A percentile compares a stretch with the other conserved stretches of the same genome.
Evolutionary conservation across 1,284 basidiomycete species (phyloP).

Genomic region (Trichosporon faecale): DNA sequence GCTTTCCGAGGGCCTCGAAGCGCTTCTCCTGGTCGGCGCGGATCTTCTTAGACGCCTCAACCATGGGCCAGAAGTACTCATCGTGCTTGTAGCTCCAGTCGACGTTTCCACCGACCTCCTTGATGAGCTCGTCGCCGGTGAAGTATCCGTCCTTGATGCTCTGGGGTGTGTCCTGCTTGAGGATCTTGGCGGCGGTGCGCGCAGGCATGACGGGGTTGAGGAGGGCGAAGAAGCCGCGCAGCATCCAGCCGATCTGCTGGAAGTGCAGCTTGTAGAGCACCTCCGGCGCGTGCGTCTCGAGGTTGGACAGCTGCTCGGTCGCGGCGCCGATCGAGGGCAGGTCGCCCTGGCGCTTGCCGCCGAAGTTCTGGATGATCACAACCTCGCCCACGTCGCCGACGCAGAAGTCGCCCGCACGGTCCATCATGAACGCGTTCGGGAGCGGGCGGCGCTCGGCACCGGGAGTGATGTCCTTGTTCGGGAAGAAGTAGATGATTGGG

Average conservation of each 20-base stretch:
- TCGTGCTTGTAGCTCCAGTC: slow-evolving; percentile 39
- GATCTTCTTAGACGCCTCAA: slow-evolving; percentile 28
- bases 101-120: slow-evolving; percentile 34
- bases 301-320: slow-evolving; percentile 33
- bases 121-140: slow-evolving; percentile 26
- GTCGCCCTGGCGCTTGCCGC: slow-evolving; percentile 45
- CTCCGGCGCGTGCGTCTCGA: slow-evolving; percentile 40
- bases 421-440: slow-evolving; percentile 29
- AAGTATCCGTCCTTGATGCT: slow-evolving; percentile 29
- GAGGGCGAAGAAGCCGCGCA: slow-evolving; percentile 40
- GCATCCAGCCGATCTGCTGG: slow-evolving; percentile 40
- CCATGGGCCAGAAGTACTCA: slow-evolving; percentile 37
- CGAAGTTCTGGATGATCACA: slow-evolving; percentile 42
- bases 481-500: slow-evolving; percentile 46
- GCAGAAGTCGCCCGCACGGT: slow-evolving; percentile 11
- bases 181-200: slow-evolving; percentile 35
- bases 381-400: slow-evolving; percentile 16
- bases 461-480: slow-evolving; percentile 35
- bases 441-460: slow-evolving; percentile 30
- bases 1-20: slow-evolving; percentile 32
- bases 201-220: slow-evolving; percentile 44
- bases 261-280: slow-evolving; percentile 27
- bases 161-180: slow-evolving; percentile 26
- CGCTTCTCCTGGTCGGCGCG: slow-evolving; percentile 30
- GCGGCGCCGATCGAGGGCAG: slow-evolving; percentile 35